phyloP scores from a whole-genome alignment of 1,284 basidiomycete species.

The Sanghuangporus weigelae region DNA sequence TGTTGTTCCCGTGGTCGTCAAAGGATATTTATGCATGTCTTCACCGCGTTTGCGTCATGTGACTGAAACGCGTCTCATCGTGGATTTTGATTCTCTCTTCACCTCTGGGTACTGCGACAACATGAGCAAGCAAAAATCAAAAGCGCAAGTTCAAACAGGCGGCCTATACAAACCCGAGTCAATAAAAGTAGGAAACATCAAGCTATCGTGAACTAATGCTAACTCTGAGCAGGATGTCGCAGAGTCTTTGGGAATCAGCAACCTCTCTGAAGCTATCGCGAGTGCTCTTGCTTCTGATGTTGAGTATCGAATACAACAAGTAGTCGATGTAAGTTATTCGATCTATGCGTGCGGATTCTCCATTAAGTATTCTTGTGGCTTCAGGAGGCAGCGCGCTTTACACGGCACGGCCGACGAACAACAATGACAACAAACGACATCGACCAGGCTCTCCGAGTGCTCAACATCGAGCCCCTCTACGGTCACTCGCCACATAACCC shows the following conservation, averaged over 20 bases:
- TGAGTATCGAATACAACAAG: constrained; percentile 92
- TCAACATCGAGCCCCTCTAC: constrained; percentile 90
- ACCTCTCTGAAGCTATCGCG: constrained; percentile 76
- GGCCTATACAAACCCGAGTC: constrained; percentile 65
- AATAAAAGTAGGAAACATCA: constrained; percentile 43
- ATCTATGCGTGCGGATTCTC: neutral
- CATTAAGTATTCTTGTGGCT: neutral
- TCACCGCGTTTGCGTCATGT: neutral
- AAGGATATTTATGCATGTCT: too few species aligned
- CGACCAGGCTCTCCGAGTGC: constrained; percentile 87
- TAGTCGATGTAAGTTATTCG: constrained; percentile 64
- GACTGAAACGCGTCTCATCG: neutral
- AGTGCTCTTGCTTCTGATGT: constrained; percentile 91
- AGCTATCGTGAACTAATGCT: constrained; percentile 2
- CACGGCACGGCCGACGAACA: constrained; percentile 88
- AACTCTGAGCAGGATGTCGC: constrained; percentile 73
- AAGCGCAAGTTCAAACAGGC: constrained; percentile 41
- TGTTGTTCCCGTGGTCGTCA: neutral
- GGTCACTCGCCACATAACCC: constrained; percentile 72
- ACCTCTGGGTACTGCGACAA: too few species aligned
- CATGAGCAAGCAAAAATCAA: constrained; percentile 48
- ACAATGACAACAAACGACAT: constrained; percentile 88
- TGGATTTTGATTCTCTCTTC: neutral
- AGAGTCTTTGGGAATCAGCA: constrained; percentile 81
- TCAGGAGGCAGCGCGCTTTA: constrained; percentile 94